Evolutionary conservation across 305 asterid species (phyloP).

Genomic region (Solanum chacoense): DNA sequence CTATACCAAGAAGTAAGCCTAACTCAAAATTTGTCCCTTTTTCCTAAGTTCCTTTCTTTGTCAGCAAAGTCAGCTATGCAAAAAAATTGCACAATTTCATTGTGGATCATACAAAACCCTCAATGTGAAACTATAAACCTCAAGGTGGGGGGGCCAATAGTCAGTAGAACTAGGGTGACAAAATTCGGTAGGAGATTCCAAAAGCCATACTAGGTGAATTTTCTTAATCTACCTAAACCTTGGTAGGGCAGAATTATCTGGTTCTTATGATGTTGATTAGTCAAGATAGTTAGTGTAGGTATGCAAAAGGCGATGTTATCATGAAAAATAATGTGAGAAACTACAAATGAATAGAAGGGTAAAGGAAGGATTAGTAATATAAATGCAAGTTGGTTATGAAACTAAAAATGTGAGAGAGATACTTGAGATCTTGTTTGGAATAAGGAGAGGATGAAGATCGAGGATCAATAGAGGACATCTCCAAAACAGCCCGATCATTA

Average conservation of each 20-base stretch:
- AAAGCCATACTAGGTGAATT: neutral
- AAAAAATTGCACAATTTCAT: neutral
- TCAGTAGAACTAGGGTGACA: neutral
- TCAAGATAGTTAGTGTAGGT: neutral
- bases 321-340: neutral
- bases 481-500: slow-evolving; percentile 75
- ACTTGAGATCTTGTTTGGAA: slow-evolving; percentile 36
- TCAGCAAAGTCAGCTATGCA: neutral
- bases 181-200: neutral
- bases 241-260: neutral
- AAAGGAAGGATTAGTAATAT: neutral
- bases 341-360: neutral
- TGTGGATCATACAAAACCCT: neutral
- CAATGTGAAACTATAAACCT: neutral
- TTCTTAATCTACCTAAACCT: neutral
- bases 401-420: slow-evolving; percentile 4
- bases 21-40: neutral
- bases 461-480: slow-evolving; percentile 73
- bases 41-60: neutral
- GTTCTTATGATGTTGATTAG: neutral
- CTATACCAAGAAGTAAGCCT: neutral
- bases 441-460: slow-evolving; percentile 25
- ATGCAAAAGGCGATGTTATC: neutral
- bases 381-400: neutral
- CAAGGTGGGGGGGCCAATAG: neutral